A percentile compares a stretch with the other conserved stretches of the same genome.
Evolutionary conservation across 176 grass and related monocot genomes (phyloP).

Genomic region (Zoysia japonica): DNA sequence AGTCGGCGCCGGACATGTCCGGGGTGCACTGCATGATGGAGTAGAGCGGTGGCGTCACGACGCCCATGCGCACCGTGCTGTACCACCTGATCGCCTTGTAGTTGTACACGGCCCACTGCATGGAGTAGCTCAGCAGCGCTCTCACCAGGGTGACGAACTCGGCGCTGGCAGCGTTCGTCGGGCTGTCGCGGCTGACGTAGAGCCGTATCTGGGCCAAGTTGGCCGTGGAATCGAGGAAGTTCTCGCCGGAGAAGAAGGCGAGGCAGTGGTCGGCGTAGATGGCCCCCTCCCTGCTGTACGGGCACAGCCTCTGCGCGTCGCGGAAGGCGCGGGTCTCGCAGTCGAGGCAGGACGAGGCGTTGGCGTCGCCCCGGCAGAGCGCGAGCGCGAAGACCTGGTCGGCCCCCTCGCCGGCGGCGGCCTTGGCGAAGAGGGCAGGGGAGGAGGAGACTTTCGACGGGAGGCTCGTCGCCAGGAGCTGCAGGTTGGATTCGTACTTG

Average conservation of each 20-base stretch:
- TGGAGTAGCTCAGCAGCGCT: conserved; percentile 23
- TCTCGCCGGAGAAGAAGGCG: conserved; percentile 37
- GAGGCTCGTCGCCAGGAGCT: conserved; percentile 29
- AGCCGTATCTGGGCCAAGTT: conserved; percentile 8
- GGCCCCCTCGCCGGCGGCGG: not conserved
- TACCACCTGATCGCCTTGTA: conserved; percentile 7
- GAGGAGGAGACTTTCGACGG: conserved; percentile 24
- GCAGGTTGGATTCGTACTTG: conserved; percentile 50
- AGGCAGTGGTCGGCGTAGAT: conserved; percentile 34
- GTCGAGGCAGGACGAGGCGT: conserved; percentile 28
- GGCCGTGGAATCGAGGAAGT: conserved; percentile 28
- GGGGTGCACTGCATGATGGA: conserved; percentile 51
- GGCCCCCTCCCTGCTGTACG: conserved; percentile 10
- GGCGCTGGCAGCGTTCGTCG: not conserved
- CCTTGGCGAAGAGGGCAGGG: conserved; percentile 32
- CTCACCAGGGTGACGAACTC: conserved; percentile 9
- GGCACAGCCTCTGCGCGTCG: conserved; percentile 19
- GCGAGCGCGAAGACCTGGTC: conserved; percentile 37
- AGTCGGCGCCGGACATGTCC: conserved; percentile 38
- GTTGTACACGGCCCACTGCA: conserved; percentile 21
- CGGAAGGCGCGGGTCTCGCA: conserved; percentile 35
- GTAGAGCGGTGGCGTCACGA: conserved; percentile 20
- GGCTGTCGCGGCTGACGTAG: not conserved
- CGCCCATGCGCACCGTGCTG: conserved; percentile 38
- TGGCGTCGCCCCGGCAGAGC: conserved; percentile 51